A percentile compares a stretch with the other conserved stretches of the same genome.
Conservation (phyloP, 257 asterid genomes). For the Ocimum tenuiflorum region DNA sequence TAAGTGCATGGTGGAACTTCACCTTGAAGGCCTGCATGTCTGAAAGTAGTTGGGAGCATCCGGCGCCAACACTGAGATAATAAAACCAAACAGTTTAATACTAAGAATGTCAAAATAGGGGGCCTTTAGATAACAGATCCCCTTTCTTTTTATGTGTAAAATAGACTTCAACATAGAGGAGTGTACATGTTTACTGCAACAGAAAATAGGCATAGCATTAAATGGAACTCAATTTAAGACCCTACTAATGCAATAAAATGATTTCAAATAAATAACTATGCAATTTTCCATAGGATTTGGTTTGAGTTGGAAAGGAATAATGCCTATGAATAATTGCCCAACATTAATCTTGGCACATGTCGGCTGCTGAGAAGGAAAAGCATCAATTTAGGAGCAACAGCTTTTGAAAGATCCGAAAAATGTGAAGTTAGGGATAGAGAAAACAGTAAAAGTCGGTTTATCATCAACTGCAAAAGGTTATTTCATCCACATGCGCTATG, state of each 20-base stretch:
- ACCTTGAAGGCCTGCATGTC: constrained; percentile 99
- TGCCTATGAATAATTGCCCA: background rate
- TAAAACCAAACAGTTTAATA: constrained; percentile 19
- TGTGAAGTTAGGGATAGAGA: background rate
- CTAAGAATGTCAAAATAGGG: background rate
- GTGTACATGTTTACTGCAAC: background rate
- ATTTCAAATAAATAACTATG: background rate
- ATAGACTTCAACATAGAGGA: constrained; percentile 4
- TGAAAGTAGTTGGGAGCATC: constrained; percentile 97
- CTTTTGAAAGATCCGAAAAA: background rate
- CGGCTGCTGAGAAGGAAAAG: background rate
- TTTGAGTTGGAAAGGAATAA: background rate
- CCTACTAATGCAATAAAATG: background rate
- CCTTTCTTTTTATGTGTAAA: too few relatives aligned
- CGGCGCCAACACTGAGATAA: constrained; percentile 85
- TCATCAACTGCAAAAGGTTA: background rate
- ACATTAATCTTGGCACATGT: background rate
- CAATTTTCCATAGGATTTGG: background rate
- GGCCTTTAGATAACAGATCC: too few relatives aligned
- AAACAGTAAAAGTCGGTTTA: background rate
- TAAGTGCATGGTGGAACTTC: constrained; percentile 26
- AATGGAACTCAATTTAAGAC: background rate
- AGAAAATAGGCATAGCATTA: background rate
- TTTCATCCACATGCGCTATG: background rate
- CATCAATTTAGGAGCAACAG: background rate